Evolutionary conservation across 1,284 basidiomycete genomes (phyloP), one percentile per base, ranked within the genome.

Genomic region (Irpex sp.): DNA sequence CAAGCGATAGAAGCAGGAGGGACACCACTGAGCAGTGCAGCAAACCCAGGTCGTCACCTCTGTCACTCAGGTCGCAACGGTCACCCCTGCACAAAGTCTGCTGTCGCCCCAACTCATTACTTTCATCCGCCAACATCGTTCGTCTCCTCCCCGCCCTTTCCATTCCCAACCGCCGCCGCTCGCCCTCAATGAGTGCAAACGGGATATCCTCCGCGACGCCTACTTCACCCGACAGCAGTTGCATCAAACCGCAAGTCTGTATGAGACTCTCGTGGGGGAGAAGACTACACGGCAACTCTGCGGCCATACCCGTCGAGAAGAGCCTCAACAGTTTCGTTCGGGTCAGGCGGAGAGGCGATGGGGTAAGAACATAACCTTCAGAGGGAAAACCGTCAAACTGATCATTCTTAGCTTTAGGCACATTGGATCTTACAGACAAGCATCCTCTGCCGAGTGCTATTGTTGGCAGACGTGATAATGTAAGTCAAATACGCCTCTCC

Each of bases 391-490:
- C 10, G 5, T 49, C 33, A 6, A 37, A 33, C 47, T 57, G 8
- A 58, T 1, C 49, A 14, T 33, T 28, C 28, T 7, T 58, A 12
- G 1, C 5, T 12, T 4, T 28, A 71, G 84, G 83, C 0, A 84
- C 83, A 1, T 69, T 86, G 53, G 84, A 86, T 68, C 69, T 86
- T 12, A 80, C 79, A 7, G 78, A 82, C 18, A 87, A 90, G 69
- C 71, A 69, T 6, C 86, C 86, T 8, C 86, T 87, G 7, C 79
- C 84, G 1, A 83, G 79, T 58, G 84, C 85, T 1, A 87, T 90
- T 61, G 86, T 83, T 2, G 82, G 78, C 16, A 75, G 87, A 54
- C 75, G 79, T 45, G 86, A 88, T 67, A 88, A 85, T 23, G 84
- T 82, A 62, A 60, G 80, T 18, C 35, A 51, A n/a, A 21, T 48